Conservation (phyloP, 352 stramenopile species). For the Globisporangium spiculum region DNA sequence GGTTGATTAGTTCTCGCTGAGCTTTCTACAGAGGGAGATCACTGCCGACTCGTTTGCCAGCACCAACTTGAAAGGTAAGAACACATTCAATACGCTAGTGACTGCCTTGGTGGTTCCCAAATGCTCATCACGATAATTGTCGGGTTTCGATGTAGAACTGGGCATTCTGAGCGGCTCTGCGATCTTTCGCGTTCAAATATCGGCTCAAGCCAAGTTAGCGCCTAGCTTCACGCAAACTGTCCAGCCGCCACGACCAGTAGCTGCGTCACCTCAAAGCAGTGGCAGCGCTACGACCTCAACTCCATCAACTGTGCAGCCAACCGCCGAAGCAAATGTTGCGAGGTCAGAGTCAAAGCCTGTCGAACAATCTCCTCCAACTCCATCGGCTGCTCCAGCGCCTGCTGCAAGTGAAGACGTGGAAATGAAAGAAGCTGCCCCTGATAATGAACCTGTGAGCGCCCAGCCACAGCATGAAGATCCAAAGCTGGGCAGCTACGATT, state of each 20-base stretch:
- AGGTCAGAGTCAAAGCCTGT: neutral
- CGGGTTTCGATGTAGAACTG: slow-evolving; percentile 37
- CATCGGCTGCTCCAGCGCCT: neutral
- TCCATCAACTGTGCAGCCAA: neutral
- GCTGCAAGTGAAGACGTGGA: slow-evolving; percentile 36
- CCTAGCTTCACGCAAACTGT: slow-evolving; percentile 2
- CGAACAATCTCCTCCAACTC: neutral
- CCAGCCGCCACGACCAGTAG: neutral
- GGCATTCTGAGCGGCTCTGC: slow-evolving; percentile 78
- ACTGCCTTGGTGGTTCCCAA: neutral
- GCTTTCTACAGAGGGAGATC: slow-evolving; percentile 78
- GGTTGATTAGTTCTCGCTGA: slow-evolving; percentile 61
- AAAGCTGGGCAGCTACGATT: slow-evolving; percentile 48
- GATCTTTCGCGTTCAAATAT: slow-evolving; percentile 73
- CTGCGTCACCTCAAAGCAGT: neutral
- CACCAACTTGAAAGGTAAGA: slow-evolving; percentile 64
- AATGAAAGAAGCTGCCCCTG: slow-evolving; percentile 34
- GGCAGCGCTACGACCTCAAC: neutral
- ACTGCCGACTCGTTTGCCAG: slow-evolving; percentile 38
- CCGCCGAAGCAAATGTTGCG: neutral
- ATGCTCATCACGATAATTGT: neutral
- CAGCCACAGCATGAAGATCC: neutral
- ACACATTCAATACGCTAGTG: neutral
- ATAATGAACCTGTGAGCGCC: neutral
- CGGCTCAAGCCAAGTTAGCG: slow-evolving; percentile 4